Evolutionary conservation across 257 asterid genomes (phyloP).

Genomic region (Anisodus acutangulus): DNA sequence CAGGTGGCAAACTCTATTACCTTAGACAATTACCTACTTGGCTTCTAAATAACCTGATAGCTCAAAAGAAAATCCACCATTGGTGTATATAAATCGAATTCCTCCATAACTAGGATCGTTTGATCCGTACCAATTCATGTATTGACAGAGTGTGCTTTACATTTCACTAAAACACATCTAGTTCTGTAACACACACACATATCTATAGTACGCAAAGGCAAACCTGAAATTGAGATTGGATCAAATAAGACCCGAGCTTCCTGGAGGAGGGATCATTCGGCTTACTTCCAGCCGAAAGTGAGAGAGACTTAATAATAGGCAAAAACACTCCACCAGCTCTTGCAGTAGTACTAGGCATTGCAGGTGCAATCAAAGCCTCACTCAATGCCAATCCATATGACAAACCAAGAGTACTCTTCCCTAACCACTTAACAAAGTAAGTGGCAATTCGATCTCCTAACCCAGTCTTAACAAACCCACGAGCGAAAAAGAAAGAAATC

Average conservation of each 20-base stretch:
- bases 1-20: conserved; percentile 18
- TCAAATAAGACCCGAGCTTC: conserved; percentile 82
- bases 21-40: not conserved
- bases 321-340: conserved; percentile 95
- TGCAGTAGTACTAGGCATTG: conserved; percentile 98
- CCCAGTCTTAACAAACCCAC: conserved; percentile 94
- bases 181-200: not conserved
- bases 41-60: conserved; percentile 7
- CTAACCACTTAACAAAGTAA: conserved; percentile 84
- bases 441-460: conserved; percentile 90
- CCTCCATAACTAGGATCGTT: not conserved
- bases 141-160: not conserved
- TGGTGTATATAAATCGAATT: not conserved
- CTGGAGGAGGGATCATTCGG: conserved; percentile 76
- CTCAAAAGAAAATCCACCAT: not conserved
- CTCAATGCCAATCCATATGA: conserved; percentile 86
- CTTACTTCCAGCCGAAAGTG: conserved; percentile 81
- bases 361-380: conserved; percentile 94
- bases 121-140: not conserved
- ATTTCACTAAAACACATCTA: not conserved
- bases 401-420: conserved; percentile 90
- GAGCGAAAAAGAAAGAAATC: conserved; percentile 88
- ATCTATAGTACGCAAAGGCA: conserved; percentile 24
- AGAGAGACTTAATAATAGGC: conserved; percentile 86
- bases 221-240: conserved; percentile 94